Evolutionary conservation across 805 yeast genomes (phyloP), one percentile per base, ranked within the genome.

Genomic region (Maudiozyma bulderi): DNA sequence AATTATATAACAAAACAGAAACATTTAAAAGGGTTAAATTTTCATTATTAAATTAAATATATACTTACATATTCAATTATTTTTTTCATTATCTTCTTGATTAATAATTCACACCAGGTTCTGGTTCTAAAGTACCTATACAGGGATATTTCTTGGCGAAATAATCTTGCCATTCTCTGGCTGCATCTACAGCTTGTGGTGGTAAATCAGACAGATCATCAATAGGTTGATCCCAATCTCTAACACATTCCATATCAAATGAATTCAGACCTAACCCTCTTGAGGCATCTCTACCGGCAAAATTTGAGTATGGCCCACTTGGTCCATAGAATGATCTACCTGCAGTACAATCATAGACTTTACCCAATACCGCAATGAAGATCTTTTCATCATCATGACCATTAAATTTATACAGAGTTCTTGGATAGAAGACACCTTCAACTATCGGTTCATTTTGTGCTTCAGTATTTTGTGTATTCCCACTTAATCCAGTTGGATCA

Each of bases 241-340:
- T 84, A 30, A 93, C 71, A 63, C 73, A 74, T 47, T 72, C 77
- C 26, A 72, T 55, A 46, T 89, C 97, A 67, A 90, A 91, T 14
- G 95, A 85, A 66, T 89, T 90, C 58, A 78, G 71, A 0, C 96
- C 96, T 49, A 91, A 75, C 0, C 97, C 98, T 55, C 98, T 74
- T 0, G 95, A 84, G 3, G 97, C 97, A 68, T 91, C 98, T 56
- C 86, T 84, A 1, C 98, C 98, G 0, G 97, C 97, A 73, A 91
- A 91, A 61, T 86, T 87, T 41, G 86, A 81, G 68, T 91, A 91
- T 0, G 96, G 95, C 0, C 97, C 97, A 32, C 91, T 86, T 6
- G 98, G 98, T 0, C 98, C 98, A 66, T 91, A 91, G 63, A 91
- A 90, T 44, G 78, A 77, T 54, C 90, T 78, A 0, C 95, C 95